A percentile compares a stretch with the other conserved stretches of the same genome.
Conservation (phyloP, 108 stramenopile species). For the Pseudonitzschia multistriata region DNA sequence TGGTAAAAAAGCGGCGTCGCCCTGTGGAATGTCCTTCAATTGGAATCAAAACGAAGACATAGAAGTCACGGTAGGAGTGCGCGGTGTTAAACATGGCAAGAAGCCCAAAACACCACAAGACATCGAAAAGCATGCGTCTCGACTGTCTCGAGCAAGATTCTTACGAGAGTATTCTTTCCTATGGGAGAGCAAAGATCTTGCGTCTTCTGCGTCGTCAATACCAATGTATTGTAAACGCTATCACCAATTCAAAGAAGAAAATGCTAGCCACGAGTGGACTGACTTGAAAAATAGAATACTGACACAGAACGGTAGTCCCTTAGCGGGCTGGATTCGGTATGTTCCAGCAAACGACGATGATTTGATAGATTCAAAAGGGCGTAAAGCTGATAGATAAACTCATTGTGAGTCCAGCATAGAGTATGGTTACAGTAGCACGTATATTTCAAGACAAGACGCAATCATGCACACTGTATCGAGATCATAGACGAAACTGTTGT, state of each 20-base stretch:
- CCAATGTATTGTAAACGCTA: not conserved
- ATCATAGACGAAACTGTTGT: too few relatives aligned
- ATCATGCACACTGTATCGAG: too few relatives aligned
- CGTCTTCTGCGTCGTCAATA: not conserved
- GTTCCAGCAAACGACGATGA: constrained; percentile 8
- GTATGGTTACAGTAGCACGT: too few relatives aligned
- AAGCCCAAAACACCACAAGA: constrained; percentile 63
- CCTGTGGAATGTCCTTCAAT: constrained; percentile 50
- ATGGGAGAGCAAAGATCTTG: not conserved
- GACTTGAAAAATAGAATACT: constrained; percentile 14
- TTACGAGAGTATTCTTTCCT: constrained; percentile 3
- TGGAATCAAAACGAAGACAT: constrained; percentile 39
- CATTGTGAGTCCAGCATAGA: too few relatives aligned
- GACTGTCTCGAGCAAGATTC: constrained; percentile 58
- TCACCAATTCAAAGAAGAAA: constrained; percentile 16
- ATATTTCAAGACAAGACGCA: too few relatives aligned
- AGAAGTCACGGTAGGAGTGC: constrained; percentile 78
- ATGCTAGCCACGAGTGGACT: constrained; percentile 2
- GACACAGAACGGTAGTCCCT: not conserved
- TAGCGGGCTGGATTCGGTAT: constrained; percentile 30
- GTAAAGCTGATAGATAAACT: not conserved
- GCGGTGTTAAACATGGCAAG: constrained; percentile 76
- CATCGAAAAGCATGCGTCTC: constrained; percentile 45
- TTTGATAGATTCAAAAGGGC: not conserved
- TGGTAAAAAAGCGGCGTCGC: constrained; percentile 14